phyloP scores from a whole-genome alignment of 768 basidiomycete genomes.

The Leccinum disarticulatum region DNA sequence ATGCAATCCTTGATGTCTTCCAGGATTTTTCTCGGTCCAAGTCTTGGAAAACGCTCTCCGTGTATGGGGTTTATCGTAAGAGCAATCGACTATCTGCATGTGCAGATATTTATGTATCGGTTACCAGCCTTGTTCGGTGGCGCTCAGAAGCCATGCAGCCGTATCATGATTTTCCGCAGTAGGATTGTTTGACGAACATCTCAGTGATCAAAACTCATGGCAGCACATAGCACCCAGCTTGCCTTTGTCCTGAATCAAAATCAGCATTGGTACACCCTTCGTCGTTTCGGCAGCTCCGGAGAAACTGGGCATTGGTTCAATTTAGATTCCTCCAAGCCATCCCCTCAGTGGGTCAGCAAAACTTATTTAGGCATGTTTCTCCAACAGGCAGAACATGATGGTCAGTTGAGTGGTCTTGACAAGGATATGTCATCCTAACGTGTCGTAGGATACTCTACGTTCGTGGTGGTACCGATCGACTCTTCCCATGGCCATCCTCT shows the following conservation, averaged over 20 bases:
- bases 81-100: conserved; percentile 5
- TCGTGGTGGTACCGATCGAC: conserved; percentile 69
- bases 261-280: conserved; percentile 88
- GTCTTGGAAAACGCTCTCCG: conserved; percentile 82
- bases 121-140: conserved; percentile 70
- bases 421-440: conserved; percentile 7
- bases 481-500: conserved; percentile 50
- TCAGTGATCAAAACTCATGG: conserved; percentile 8
- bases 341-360: conserved; percentile 82
- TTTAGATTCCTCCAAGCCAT: conserved; percentile 69
- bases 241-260: conserved; percentile 86
- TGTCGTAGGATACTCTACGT: conserved; percentile 73
- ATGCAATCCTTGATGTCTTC: neutral
- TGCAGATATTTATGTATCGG: conserved; percentile 5
- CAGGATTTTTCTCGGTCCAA: conserved; percentile 91
- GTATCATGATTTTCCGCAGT: conserved; percentile 80
- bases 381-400: conserved; percentile 84
- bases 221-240: conserved; percentile 60
- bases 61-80: conserved; percentile 81
- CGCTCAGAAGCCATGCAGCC: conserved; percentile 77
- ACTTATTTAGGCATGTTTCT: conserved; percentile 84
- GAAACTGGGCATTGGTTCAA: conserved; percentile 81
- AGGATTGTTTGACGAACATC: conserved; percentile 23
- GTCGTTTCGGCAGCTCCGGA: conserved; percentile 66
- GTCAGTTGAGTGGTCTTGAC: conserved; percentile 37